Evolutionary conservation across 176 grass and related monocot species (phyloP), one percentile per base, ranked within the genome.

Genomic region (Carex cristatella): DNA sequence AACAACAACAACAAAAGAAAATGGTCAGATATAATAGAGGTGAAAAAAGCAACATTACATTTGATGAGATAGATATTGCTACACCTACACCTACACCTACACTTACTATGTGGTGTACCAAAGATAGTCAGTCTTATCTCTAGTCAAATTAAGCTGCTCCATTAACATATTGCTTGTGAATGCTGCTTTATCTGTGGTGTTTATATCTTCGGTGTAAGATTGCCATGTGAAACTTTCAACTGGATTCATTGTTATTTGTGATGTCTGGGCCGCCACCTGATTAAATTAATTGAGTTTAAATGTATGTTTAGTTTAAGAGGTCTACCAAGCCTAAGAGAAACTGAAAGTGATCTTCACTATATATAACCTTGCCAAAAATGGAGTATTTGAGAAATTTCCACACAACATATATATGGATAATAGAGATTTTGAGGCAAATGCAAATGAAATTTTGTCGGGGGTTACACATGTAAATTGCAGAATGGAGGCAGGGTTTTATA

Each of bases 31-130:
- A 16, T 65, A 84, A 71, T 55, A 28, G 67, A 76, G 16, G 18
- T 40, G 65, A 68, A 51, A 54, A 72, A 57, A 78, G 30, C 57
- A 64, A 71, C n/a, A 57, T 83, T 31, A 71, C n/a, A 57, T 83
- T 31, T 40, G 61, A 9, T 44, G 19, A 46, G 66, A 53, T 87
- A 70, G 23, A 23, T 23, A 23, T 23, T 23, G 23, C 23, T 23
- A 23, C 23, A 23, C 23, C 23, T 23, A 23, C 23, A 23, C 23
- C 23, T 23, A 23, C 23, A 23, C 23, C 23, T 15, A 19, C 72
- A 89, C 96, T 95, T 94, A 99, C 96, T 84, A 87, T 87, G 93
- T 99, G 58, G 83, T 95, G 72, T 99, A 99, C 96, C 96, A 99
- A 38, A 99, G 85, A 67, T 99, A 99, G 66, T 99, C 96, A 35